Conservation (phyloP, 2,329 filamentous ascomycete genomes). For the Chalaropsis thielavioides region DNA sequence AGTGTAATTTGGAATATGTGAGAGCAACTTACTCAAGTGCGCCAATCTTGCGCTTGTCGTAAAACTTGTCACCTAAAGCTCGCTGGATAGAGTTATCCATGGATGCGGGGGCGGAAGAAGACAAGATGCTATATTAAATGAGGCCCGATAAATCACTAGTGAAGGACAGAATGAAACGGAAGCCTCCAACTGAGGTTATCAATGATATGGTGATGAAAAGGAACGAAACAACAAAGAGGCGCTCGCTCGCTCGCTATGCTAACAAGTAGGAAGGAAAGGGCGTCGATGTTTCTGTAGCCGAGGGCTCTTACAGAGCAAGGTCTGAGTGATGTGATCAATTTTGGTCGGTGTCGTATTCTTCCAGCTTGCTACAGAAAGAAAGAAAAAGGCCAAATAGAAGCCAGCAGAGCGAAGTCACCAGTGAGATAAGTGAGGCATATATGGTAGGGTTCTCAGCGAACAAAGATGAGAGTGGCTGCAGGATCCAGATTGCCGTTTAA, state of each 20-base stretch:
- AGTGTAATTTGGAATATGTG: no score
- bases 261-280: neutral
- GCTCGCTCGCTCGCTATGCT: no score
- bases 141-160: neutral
- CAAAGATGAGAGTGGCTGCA: neutral
- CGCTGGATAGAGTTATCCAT: conserved; percentile 90
- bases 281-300: neutral
- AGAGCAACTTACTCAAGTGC: conserved; percentile 66
- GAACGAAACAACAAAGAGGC: neutral
- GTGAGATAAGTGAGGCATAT: neutral
- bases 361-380: neutral
- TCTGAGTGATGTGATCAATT: neutral
- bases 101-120: conserved; percentile 21
- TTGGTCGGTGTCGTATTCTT: neutral
- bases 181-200: neutral
- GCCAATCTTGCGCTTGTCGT: conserved; percentile 93
- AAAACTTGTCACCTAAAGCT: conserved; percentile 91
- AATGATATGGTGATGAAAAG: neutral
- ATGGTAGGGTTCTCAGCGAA: neutral
- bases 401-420: neutral
- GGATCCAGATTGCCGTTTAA: neutral
- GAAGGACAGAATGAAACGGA: neutral
- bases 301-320: no score
- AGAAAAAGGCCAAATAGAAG: neutral
- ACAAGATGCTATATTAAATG: neutral